Percentiles rank a stretch among this genome's conserved stretches.
Conservation (phyloP, 2,329 filamentous ascomycete genomes). For the Colletotrichum falcatum region DNA sequence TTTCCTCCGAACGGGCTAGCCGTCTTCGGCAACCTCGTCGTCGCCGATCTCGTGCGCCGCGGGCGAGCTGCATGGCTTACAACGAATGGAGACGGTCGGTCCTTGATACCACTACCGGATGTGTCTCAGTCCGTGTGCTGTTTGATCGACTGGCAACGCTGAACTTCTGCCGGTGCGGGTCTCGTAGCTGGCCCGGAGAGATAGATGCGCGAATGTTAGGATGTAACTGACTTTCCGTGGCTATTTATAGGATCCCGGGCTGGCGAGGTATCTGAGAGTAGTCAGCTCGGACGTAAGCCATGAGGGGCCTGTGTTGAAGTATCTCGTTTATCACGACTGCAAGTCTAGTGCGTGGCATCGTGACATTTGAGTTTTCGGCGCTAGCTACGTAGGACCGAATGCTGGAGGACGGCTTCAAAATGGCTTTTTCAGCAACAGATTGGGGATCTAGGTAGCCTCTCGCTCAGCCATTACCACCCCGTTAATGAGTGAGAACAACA, state of each 20-base stretch:
- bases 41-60: neutral
- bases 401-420: neutral
- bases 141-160: neutral
- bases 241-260: neutral
- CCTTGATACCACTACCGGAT: too few relatives aligned
- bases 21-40: neutral
- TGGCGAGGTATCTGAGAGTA: neutral
- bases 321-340: neutral
- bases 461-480: too few relatives aligned
- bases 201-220: neutral
- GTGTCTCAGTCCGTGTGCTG: neutral
- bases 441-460: neutral
- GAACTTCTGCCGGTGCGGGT: too few relatives aligned
- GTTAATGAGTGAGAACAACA: too few relatives aligned
- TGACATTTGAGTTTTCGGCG: neutral
- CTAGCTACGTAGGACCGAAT: neutral
- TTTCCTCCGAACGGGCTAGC: neutral
- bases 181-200: neutral
- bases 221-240: neutral
- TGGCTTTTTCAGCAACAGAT: neutral
- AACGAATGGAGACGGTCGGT: neutral
- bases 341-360: neutral
- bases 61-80: neutral
- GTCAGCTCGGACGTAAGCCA: neutral
- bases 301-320: neutral